Conservation (phyloP, 306 rosid species). For the Lablab purpureus region DNA sequence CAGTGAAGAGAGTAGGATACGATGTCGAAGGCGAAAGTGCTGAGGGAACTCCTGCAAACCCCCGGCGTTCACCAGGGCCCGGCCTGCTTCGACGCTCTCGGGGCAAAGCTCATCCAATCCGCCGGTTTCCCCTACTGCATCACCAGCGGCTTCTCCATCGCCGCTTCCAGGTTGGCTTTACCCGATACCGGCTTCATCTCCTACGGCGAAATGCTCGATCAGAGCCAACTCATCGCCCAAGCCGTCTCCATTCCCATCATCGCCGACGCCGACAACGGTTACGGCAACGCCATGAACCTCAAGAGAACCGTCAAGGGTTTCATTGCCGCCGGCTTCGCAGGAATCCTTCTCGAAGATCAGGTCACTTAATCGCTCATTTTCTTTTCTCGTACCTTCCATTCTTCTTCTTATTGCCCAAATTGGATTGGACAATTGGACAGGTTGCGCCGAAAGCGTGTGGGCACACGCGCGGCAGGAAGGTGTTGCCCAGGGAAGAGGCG, state of each 20-base stretch:
- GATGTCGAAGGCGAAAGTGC: slow-evolving; percentile 51
- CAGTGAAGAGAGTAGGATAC: no score
- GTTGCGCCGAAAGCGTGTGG: slow-evolving; percentile 92
- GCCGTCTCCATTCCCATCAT: slow-evolving; percentile 85
- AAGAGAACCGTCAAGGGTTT: slow-evolving; percentile 89
- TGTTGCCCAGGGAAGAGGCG: slow-evolving; percentile 81
- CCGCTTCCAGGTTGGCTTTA: slow-evolving; percentile 80
- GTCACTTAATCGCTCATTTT: slow-evolving; percentile 40
- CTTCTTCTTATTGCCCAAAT: not conserved
- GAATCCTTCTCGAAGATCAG: slow-evolving; percentile 93
- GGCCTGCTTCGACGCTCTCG: slow-evolving; percentile 85
- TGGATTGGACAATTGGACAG: slow-evolving; percentile 38
- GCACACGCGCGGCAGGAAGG: slow-evolving; percentile 86
- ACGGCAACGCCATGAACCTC: slow-evolving; percentile 88
- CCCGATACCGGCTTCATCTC: slow-evolving; percentile 88
- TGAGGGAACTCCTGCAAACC: slow-evolving; percentile 60
- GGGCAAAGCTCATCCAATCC: slow-evolving; percentile 78
- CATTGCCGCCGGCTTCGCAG: slow-evolving; percentile 81
- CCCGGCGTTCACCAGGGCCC: slow-evolving; percentile 88
- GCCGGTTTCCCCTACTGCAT: slow-evolving; percentile 83
- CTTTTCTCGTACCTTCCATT: no score
- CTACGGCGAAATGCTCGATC: slow-evolving; percentile 87
- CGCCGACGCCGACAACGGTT: slow-evolving; percentile 92
- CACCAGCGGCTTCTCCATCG: slow-evolving; percentile 86
- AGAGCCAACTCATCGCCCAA: slow-evolving; percentile 72